Evolutionary conservation across 805 yeast species (phyloP).

Genomic region (Candida golubevii): DNA sequence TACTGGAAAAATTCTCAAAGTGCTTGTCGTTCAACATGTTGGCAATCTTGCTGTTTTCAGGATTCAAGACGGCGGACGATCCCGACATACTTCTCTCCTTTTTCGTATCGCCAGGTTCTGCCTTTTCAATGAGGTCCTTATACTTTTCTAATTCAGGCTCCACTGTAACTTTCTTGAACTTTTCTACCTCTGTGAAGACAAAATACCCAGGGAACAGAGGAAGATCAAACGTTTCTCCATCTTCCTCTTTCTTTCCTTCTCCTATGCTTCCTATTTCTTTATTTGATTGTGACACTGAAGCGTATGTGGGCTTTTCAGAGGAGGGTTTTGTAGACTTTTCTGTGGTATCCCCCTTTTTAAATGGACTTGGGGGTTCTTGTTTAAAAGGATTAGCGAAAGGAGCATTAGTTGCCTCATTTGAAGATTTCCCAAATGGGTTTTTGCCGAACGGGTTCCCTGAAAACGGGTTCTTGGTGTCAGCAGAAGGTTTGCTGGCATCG

Average conservation of each 20-base stretch:
- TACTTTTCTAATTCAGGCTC: slow-evolving; percentile 49
- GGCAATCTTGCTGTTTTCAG: slow-evolving; percentile 32
- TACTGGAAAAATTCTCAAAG: slow-evolving; percentile 73
- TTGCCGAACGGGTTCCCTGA: slow-evolving; percentile 41
- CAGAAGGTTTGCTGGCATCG: slow-evolving; percentile 17
- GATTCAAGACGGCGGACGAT: slow-evolving; percentile 15
- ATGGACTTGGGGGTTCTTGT: neutral
- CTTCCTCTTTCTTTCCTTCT: slow-evolving; percentile 1
- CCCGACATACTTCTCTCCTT: slow-evolving; percentile 15
- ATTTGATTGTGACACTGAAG: slow-evolving; percentile 1
- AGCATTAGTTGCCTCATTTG: neutral
- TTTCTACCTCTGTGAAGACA: slow-evolving; percentile 70
- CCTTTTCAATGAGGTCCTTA: slow-evolving; percentile 46
- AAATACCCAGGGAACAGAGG: slow-evolving; percentile 64
- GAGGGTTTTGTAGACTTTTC: slow-evolving; percentile 1
- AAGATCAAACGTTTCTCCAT: slow-evolving; percentile 11
- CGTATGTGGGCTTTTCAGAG: slow-evolving; percentile 5
- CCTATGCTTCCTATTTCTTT: slow-evolving; percentile 1
- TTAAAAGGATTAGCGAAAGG: slow-evolving; percentile 20
- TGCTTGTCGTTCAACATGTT: slow-evolving; percentile 66
- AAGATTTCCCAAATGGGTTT: slow-evolving; percentile 9
- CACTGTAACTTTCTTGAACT: slow-evolving; percentile 47
- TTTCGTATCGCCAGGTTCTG: slow-evolving; percentile 31
- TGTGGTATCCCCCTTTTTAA: neutral
- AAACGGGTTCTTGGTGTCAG: slow-evolving; percentile 25